Evolutionary conservation across 345 rosid genomes (phyloP).

Genomic region (Gossypium raimondii): DNA sequence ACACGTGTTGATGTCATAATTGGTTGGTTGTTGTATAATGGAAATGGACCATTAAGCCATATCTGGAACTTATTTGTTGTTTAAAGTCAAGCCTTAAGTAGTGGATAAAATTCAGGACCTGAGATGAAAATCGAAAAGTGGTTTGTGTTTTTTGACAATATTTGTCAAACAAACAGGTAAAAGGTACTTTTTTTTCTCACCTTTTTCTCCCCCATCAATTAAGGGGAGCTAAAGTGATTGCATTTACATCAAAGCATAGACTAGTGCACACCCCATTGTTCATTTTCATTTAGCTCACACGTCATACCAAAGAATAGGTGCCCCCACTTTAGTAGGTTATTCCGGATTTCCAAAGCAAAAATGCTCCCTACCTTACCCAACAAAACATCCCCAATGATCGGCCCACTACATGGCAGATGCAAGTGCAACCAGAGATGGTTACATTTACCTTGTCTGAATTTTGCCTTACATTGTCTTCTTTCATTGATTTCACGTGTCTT

Average conservation of each 20-base stretch:
- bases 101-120: background rate
- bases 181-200: conserved; percentile 2
- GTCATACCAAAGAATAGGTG: background rate
- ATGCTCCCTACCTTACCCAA: conserved; percentile 6
- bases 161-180: conserved; percentile 6
- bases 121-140: background rate
- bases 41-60: background rate
- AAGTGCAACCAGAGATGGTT: background rate
- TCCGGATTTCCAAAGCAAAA: conserved; percentile 8
- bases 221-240: background rate
- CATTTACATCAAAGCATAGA: conserved; percentile 12
- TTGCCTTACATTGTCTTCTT: too few species aligned
- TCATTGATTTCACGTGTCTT: too few species aligned
- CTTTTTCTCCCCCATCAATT: background rate
- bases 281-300: conserved; percentile 1
- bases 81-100: too few species aligned
- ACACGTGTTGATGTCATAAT: background rate
- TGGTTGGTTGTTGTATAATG: background rate
- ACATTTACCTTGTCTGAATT: background rate
- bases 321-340: background rate
- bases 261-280: background rate
- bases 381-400: background rate
- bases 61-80: background rate
- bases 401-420: conserved; percentile 6
- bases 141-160: background rate